Base-by-base conservation (phyloP, 2,329 filamentous ascomycete species). In the Pseudocercospora vitis region DNA sequence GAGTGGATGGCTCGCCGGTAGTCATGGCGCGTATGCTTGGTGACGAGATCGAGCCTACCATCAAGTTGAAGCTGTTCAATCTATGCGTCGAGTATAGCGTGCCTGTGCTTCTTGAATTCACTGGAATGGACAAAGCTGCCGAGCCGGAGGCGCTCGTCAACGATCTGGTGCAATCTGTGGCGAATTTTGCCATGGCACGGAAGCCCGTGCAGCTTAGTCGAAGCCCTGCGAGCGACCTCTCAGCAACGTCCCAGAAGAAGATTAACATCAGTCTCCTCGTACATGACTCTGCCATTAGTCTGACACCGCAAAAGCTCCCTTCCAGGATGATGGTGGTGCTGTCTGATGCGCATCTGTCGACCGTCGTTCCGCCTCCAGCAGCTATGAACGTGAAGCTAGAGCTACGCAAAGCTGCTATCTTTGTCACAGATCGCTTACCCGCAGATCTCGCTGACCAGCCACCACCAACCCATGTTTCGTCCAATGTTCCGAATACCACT, bases 21-120 rank as follows among this genome's bases (percentile, higher is more conserved):
- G 70, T 97, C 49, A 96, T 95, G 85, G 83, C 88, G 55, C 83
- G 94, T 46, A 88, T 96, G 74, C 88, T 99, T 60, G 90, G 90
- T 0, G 91, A 97, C 68, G 92, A 97, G 68, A 89, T 95, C 73
- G 92, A 97, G 59, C 92, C 95, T 0, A 85, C 89, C 5, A 77
- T 96, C 61, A 96, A 95, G 69, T 71, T 96, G 53, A 95, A 95
- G 68, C 74, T 97, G 35, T 88, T 88, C 70, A 91, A 95, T 57
- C 63, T 95, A 3, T 86, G 84, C 55, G 71, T 90, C n/a, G 95
- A 99, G 68, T 99, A 99, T 69, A 86, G 87, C 12, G 88, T 97
- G 3, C 82, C 89, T 0, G 89, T 88, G 0, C 71, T 96, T 0
- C 86, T 95, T 77, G 89, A 90, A 48, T 71, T 95, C 4, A 79